Conservation (phyloP, 2,329 filamentous ascomycete genomes). For the Fonsecaea nubica region DNA sequence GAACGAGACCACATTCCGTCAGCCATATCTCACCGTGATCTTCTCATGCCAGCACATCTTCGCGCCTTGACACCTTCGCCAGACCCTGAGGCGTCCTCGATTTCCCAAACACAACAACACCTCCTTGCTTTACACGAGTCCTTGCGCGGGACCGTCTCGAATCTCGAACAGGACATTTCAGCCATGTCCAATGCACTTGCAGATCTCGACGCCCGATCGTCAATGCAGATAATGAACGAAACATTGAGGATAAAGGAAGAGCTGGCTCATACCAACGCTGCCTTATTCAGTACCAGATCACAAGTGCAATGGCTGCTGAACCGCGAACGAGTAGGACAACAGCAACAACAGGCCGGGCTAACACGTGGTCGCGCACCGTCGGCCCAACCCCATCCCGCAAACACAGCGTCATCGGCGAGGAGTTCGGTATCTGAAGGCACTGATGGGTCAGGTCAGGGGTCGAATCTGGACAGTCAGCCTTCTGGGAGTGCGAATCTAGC, state of each 20-base stretch:
- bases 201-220: constrained; percentile 66
- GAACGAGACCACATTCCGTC: constrained; percentile 35
- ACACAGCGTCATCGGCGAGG: constrained; percentile 21
- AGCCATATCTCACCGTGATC: constrained; percentile 30
- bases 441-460: constrained; percentile 21
- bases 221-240: constrained; percentile 69
- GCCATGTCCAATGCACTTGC: constrained; percentile 52
- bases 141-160: constrained; percentile 63
- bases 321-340: constrained; percentile 51
- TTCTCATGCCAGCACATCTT: constrained; percentile 36
- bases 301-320: constrained; percentile 69
- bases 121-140: constrained; percentile 65
- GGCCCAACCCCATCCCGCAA: constrained; percentile 26
- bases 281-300: constrained; percentile 64
- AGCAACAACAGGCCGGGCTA: constrained; percentile 35
- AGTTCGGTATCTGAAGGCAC: constrained; percentile 32
- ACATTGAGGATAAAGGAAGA: constrained; percentile 67
- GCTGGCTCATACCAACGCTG: constrained; percentile 66
- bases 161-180: constrained; percentile 34
- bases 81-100: constrained; percentile 46
- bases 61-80: constrained; percentile 39
- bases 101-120: constrained; percentile 57
- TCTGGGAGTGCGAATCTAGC: constrained; percentile 19
- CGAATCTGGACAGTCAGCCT: constrained; percentile 28
- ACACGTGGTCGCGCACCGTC: constrained; percentile 34